Evolutionary conservation across 2,329 filamentous ascomycete species (phyloP).

Genomic region (Sclerotinia spermophila): DNA sequence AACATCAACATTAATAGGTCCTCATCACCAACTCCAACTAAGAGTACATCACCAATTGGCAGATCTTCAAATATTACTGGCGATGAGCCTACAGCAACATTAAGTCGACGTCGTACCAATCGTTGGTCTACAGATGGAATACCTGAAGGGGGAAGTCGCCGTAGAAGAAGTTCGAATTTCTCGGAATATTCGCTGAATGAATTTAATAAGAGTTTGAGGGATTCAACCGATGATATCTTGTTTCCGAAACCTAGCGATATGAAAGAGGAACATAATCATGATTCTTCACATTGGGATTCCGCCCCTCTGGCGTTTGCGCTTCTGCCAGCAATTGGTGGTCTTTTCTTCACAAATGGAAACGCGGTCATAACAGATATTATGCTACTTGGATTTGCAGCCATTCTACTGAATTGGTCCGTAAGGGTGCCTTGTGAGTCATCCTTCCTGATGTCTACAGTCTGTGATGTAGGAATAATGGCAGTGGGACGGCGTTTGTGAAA

Average conservation of each 20-base stretch:
- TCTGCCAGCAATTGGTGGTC: conserved; percentile 77
- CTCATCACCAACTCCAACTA: conserved; percentile 5
- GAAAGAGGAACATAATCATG: conserved; percentile 42
- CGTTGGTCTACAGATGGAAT: conserved; percentile 33
- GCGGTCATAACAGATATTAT: conserved; percentile 81
- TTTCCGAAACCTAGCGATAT: conserved; percentile 48
- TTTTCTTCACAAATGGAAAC: conserved; percentile 81
- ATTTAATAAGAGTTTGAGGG: conserved; percentile 58
- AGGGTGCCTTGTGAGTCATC: conserved; percentile 65
- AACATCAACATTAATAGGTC: background rate
- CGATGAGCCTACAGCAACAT: conserved; percentile 27
- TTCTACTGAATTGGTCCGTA: conserved; percentile 92
- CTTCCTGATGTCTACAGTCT: background rate
- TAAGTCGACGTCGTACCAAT: conserved; percentile 28
- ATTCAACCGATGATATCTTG: conserved; percentile 68
- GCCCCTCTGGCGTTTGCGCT: conserved; percentile 80
- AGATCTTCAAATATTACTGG: conserved; percentile 16
- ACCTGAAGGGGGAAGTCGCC: conserved; percentile 40
- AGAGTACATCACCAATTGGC: conserved; percentile 19
- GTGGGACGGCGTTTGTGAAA: no score
- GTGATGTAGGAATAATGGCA: background rate
- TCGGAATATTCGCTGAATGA: conserved; percentile 72
- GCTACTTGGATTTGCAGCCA: conserved; percentile 71
- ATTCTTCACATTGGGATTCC: conserved; percentile 70
- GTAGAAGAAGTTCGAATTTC: conserved; percentile 74